phyloP scores from a whole-genome alignment of 23 red algal genomes.

The Porphyridium purpureum region DNA sequence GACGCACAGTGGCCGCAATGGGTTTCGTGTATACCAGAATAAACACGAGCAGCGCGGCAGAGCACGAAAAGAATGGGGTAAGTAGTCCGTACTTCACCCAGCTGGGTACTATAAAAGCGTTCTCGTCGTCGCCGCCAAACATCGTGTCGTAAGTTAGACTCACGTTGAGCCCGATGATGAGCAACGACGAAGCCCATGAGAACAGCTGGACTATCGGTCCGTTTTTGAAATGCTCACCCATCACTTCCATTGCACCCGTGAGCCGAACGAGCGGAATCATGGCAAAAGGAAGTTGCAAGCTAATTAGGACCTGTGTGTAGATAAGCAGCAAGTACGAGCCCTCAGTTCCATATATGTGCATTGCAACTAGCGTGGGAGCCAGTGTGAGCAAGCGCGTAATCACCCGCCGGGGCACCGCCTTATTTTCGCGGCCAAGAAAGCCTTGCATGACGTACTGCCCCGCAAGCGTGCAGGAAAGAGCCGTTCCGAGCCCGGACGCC shows the following conservation, averaged over 20 bases:
- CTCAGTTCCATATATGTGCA: conserved; percentile 5
- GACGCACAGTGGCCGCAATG: no score
- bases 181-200: no score
- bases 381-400: conserved; percentile 14
- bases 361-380: conserved; percentile 4
- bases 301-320: conserved; percentile 23
- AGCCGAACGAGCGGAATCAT: conserved; percentile 30
- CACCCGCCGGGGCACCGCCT: conserved; percentile 21
- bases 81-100: no score
- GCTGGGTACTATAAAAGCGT: no score
- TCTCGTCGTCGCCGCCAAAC: no score
- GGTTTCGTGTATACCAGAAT: no score
- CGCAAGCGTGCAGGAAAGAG: conserved; percentile 19
- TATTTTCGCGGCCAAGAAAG: conserved; percentile 37
- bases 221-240: no score
- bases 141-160: no score
- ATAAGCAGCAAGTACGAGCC: conserved; percentile 28
- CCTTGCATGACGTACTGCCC: conserved; percentile 44
- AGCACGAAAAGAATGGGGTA: no score
- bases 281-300: conserved; percentile 34
- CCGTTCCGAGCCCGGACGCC: conserved; percentile 15
- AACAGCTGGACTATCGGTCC: no score
- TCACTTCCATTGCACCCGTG: conserved; percentile 23
- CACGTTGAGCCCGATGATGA: no score
- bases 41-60: no score